Evolutionary conservation across 345 rosid species (phyloP).

Genomic region (Lumnitzera racemosa): DNA sequence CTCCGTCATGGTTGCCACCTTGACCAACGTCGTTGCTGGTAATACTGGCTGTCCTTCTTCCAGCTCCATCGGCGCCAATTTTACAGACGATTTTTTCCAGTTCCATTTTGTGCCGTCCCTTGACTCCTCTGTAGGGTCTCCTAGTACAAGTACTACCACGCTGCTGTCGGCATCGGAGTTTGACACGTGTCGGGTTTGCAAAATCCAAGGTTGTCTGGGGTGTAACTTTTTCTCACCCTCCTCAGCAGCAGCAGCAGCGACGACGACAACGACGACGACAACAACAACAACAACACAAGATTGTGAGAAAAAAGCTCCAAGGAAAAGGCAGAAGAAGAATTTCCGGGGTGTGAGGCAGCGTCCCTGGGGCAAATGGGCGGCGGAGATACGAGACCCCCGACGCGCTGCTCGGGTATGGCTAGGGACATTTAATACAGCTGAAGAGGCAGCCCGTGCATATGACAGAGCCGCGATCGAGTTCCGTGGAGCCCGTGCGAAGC

Average conservation of each 20-base stretch:
- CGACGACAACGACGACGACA: conserved; percentile 7
- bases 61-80: background rate
- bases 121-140: conserved; percentile 17
- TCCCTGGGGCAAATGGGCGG: conserved; percentile 99
- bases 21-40: conserved; percentile 27
- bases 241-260: conserved; percentile 12
- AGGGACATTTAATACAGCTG: conserved; percentile 83
- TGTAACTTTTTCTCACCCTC: conserved; percentile 73
- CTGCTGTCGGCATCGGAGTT: conserved; percentile 18
- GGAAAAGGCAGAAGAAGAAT: conserved; percentile 47
- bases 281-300: too few species aligned
- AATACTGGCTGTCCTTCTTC: conserved; percentile 5
- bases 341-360: conserved; percentile 96
- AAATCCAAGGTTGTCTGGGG: conserved; percentile 60
- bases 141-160: too few species aligned
- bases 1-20: conserved; percentile 55
- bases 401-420: conserved; percentile 84
- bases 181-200: conserved; percentile 58
- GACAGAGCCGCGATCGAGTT: conserved; percentile 62
- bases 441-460: conserved; percentile 91
- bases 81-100: conserved; percentile 5
- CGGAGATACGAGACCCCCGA: conserved; percentile 90
- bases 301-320: conserved; percentile 6
- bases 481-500: conserved; percentile 41
- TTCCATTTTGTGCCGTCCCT: too few species aligned